phyloP scores from a whole-genome alignment of 2,329 filamentous ascomycete genomes.

The Fusarium euwallaceae region DNA sequence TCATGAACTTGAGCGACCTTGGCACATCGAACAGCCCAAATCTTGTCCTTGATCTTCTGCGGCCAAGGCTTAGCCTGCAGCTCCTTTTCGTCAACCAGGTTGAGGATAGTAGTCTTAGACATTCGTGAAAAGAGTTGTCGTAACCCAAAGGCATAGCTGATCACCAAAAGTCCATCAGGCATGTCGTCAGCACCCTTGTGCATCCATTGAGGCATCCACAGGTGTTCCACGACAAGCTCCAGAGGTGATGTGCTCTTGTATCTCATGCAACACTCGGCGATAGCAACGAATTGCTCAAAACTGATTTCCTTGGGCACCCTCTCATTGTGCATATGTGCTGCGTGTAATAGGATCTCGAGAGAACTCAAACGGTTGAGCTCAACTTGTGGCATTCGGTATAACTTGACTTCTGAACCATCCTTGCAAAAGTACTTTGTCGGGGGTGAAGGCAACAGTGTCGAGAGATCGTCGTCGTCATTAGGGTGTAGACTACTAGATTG shows the following conservation, averaged over 20 bases:
- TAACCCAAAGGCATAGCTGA: slow-evolving; percentile 66
- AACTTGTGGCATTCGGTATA: slow-evolving; percentile 67
- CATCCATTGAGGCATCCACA: slow-evolving; percentile 67
- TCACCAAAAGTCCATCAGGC: slow-evolving; percentile 63
- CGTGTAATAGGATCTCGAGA: slow-evolving; percentile 63
- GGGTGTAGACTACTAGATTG: slow-evolving; percentile 48
- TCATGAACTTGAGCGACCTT: slow-evolving; percentile 65
- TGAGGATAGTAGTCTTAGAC: slow-evolving; percentile 64
- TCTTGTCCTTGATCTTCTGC: slow-evolving; percentile 60
- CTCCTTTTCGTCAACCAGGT: slow-evolving; percentile 59
- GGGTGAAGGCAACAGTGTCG: slow-evolving; percentile 51
- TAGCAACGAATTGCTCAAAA: slow-evolving; percentile 64
- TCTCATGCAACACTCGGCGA: slow-evolving; percentile 63
- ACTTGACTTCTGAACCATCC: slow-evolving; percentile 59
- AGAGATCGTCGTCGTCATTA: slow-evolving; percentile 55
- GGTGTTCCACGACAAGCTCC: slow-evolving; percentile 63
- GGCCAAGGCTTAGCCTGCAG: slow-evolving; percentile 62
- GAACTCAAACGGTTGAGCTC: slow-evolving; percentile 59
- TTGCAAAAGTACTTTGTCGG: slow-evolving; percentile 55
- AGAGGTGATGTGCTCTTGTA: slow-evolving; percentile 66
- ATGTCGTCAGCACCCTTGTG: slow-evolving; percentile 62
- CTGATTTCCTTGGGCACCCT: slow-evolving; percentile 60
- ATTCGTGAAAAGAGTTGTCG: slow-evolving; percentile 63
- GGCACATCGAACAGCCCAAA: slow-evolving; percentile 62
- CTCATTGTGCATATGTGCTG: slow-evolving; percentile 64